Evolutionary conservation across 1,284 basidiomycete genomes (phyloP), one percentile per base, ranked within the genome.

Genomic region (Trametes sp.): DNA sequence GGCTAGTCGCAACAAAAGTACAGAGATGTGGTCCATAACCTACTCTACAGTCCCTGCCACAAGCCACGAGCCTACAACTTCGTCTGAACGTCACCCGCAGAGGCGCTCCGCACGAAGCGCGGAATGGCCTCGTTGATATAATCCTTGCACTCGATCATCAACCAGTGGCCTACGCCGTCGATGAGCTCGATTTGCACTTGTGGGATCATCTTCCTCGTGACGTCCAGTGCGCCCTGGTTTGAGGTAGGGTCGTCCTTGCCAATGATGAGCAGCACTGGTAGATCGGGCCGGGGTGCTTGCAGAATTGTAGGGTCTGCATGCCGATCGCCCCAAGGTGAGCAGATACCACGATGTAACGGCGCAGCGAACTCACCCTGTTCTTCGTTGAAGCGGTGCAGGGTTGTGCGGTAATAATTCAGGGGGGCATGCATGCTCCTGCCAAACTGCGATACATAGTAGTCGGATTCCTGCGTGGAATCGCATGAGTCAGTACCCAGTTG

Each of bases 381-480:
- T 74, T 92, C 90, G 19, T 88, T 82, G 71, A 83, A 84, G 23
- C 88, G 81, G 61, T 78, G 63, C 64, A 80, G 80, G 19, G 77
- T 74, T 2, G 88, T 90, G 29, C 88, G 82, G 66, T 92, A 92
- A 72, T 90, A 92, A 61, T 87, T 88, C 13, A 90, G 73, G 2
- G 90, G 87, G 0, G 88, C 88, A 24, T 80, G 78, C 85, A 92
- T 86, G n/a, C 84, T 82, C 63, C 80, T 77, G 21, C 74, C 69
- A 21, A 83, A 79, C 60, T 81, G 76, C 13, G 78, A 71, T 19
- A 79, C 23, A 66, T 89, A 86, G 63, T 82, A 82, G 24, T 79
- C 69, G 23, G 84, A 74, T 68, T 90, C 87, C 87, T 89, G 63
- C 23, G 54, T 48, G 36, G 11, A 24, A 16, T 7, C 44, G 46